A percentile compares a stretch with the other conserved stretches of the same genome.
Conservation (phyloP, 345 rosid genomes). For the Linum usitatissimum region DNA sequence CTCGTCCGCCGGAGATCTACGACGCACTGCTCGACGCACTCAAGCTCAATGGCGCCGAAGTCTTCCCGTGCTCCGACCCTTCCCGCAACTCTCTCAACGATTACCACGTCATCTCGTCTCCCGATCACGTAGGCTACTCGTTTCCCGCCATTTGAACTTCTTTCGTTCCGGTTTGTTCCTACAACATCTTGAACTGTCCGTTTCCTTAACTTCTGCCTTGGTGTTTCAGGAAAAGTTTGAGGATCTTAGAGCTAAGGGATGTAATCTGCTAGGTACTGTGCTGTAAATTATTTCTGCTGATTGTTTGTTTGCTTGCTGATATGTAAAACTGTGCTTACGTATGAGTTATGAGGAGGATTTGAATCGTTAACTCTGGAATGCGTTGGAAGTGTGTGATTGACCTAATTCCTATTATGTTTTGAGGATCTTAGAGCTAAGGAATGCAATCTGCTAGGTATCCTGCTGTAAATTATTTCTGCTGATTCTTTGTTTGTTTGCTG, state of each 20-base stretch:
- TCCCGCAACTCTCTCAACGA: conserved; percentile 62
- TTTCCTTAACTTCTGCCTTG: neutral
- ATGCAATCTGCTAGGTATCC: no score
- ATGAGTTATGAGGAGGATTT: neutral
- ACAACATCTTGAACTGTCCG: neutral
- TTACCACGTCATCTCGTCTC: conserved; percentile 76
- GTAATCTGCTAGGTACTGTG: conserved; percentile 65
- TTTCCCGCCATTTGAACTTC: conserved; percentile 13
- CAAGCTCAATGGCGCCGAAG: conserved; percentile 70
- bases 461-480: no score
- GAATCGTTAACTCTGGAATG: neutral
- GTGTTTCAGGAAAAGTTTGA: conserved; percentile 72
- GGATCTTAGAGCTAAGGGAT: conserved; percentile 71
- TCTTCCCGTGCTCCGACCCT: conserved; percentile 87
- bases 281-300: neutral
- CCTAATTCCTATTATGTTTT: no score
- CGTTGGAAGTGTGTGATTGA: no score
- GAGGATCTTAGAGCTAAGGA: no score
- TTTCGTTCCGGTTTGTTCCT: neutral
- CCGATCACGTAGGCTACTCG: conserved; percentile 38
- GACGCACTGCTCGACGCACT: conserved; percentile 33
- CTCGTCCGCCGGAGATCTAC: conserved; percentile 77
- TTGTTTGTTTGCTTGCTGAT: no score
- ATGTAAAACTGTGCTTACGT: neutral
- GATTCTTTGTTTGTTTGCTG: no score